Evolutionary conservation across 345 rosid species (phyloP).

Genomic region (Salix koriyanagi): DNA sequence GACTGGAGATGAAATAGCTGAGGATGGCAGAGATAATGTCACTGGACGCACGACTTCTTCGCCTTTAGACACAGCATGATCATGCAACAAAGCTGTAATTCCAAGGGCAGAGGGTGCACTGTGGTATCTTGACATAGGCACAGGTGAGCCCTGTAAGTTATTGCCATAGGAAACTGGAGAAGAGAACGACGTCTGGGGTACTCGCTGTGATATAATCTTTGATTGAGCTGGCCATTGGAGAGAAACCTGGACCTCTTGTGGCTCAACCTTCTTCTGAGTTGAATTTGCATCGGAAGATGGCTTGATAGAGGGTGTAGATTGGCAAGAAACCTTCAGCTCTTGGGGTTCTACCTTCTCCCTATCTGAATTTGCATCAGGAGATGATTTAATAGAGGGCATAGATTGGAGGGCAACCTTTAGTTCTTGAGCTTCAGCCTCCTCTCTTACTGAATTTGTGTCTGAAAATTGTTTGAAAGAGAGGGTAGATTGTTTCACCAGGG

Average conservation of each 20-base stretch:
- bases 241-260: constrained; percentile 42
- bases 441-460: constrained; percentile 6
- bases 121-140: constrained; percentile 46
- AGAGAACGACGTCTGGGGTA: constrained; percentile 36
- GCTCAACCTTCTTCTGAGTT: constrained; percentile 10
- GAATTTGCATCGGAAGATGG: constrained; percentile 19
- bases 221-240: constrained; percentile 48
- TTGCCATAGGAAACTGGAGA: constrained; percentile 37
- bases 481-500: constrained; percentile 7
- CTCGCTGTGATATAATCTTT: constrained; percentile 53
- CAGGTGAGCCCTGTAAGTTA: constrained; percentile 46
- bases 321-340: neutral
- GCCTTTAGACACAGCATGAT: constrained; percentile 44
- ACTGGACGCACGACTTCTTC: constrained; percentile 37
- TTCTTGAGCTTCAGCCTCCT: constrained; percentile 11
- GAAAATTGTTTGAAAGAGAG: neutral
- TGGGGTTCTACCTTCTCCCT: constrained; percentile 1
- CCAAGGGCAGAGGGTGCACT: constrained; percentile 55
- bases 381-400: neutral
- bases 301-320: constrained; percentile 12
- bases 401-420: neutral
- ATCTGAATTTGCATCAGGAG: constrained; percentile 5
- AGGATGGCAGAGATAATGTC: constrained; percentile 27
- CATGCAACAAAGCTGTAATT: constrained; percentile 73
- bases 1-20: constrained; percentile 27